A percentile compares a stretch with the other conserved stretches of the same genome.
These are phyloP conservation scores for Lagerstroemia speciosa DNA, from an alignment of 345 rosid genomes.

Conservation along the genomic window DNA sequence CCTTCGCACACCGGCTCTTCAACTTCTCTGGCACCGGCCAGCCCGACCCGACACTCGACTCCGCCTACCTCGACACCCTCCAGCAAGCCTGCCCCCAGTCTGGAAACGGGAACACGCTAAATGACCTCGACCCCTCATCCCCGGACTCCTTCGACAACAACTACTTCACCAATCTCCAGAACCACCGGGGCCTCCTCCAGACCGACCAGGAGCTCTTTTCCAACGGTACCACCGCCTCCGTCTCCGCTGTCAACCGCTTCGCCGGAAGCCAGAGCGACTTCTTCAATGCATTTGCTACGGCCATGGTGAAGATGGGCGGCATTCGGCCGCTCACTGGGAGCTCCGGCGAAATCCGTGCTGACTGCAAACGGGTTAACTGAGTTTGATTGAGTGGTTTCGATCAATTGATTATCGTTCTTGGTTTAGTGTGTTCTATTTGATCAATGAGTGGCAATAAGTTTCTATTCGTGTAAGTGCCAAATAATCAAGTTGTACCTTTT, in stretches of 20 bases:
- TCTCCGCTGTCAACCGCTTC: constrained; percentile 25
- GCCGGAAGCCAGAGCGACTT: constrained; percentile 22
- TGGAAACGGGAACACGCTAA: constrained; percentile 14
- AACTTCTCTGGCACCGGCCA: constrained; percentile 27
- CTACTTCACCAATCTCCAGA: constrained; percentile 32
- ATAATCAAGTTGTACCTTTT: no score
- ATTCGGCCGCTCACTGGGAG: constrained; percentile 34
- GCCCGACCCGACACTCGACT: constrained; percentile 29
- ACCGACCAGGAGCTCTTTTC: constrained; percentile 41
- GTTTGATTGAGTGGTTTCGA: background rate
- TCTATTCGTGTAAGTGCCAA: no score
- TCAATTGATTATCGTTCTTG: background rate
- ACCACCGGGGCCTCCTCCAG: constrained; percentile 29
- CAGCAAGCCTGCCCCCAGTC: constrained; percentile 29
- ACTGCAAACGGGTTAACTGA: constrained; percentile 24
- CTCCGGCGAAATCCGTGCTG: constrained; percentile 30
- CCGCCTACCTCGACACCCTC: constrained; percentile 24
- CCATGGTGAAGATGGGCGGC: constrained; percentile 45
- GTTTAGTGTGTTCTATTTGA: no score
- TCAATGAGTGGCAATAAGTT: no score
- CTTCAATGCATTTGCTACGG: constrained; percentile 27
- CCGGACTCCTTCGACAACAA: constrained; percentile 30
- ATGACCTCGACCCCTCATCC: constrained; percentile 31
- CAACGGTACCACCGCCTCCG: constrained; percentile 15
- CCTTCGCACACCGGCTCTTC: constrained; percentile 33